phyloP scores from a whole-genome alignment of 306 rosid genomes.

The Castanea mollissima region DNA sequence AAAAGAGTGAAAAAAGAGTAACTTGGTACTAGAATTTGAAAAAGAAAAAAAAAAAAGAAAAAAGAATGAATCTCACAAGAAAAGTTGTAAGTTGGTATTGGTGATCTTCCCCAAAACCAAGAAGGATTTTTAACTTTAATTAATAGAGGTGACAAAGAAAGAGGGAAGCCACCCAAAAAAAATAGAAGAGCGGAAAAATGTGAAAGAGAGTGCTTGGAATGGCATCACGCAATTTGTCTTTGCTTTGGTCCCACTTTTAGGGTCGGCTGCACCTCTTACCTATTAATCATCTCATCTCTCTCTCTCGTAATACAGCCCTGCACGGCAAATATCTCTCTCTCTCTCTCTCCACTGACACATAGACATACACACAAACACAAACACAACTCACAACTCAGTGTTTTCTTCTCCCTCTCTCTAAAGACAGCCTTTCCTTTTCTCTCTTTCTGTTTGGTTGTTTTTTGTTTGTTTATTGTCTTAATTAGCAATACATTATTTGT shows the following conservation, averaged over 20 bases:
- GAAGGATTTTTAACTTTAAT: conserved; percentile 48
- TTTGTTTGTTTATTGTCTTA: conserved; percentile 38
- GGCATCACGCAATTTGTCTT: conserved; percentile 67
- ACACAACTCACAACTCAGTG: conserved; percentile 22
- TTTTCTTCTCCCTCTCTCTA: conserved; percentile 56
- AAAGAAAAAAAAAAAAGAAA: not conserved
- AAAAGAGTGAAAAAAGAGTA: not conserved
- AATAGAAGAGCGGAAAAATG: conserved; percentile 25
- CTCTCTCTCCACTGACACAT: not conserved
- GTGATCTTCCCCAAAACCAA: conserved; percentile 65
- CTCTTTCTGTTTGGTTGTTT: conserved; percentile 13
- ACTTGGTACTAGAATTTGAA: not conserved
- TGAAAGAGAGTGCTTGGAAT: conserved; percentile 67
- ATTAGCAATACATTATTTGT: conserved; percentile 20
- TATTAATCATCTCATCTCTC: conserved; percentile 3
- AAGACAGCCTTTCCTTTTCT: conserved; percentile 22
- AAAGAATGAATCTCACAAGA: conserved; percentile 22
- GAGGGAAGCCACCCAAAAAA: conserved; percentile 26
- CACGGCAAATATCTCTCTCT: conserved; percentile 42
- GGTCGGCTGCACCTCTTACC: conserved; percentile 32
- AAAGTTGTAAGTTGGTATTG: conserved; percentile 30
- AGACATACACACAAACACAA: not conserved
- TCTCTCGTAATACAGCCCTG: conserved; percentile 27
- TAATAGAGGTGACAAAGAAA: conserved; percentile 47
- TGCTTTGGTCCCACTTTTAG: conserved; percentile 46